These are phyloP conservation scores for Physcomitrellopsis africana DNA, from an alignment of 225 moss, liverwort and hornwort species.

Conservation along the genomic window DNA sequence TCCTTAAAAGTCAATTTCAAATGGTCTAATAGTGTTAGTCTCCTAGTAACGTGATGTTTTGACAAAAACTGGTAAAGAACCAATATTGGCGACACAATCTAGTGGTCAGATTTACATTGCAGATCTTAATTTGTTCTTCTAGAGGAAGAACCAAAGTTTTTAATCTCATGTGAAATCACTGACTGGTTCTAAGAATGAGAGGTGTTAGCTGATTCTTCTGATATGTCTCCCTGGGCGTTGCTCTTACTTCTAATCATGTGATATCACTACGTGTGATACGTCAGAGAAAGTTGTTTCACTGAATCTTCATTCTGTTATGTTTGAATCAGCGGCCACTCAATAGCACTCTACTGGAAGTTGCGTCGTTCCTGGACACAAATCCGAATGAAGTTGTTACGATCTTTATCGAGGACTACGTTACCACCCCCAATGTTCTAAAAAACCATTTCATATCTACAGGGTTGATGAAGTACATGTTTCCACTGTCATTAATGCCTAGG, in stretches of 20 bases:
- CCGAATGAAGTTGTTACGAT: constrained; percentile 84
- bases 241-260: not conserved
- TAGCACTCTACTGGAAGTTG: constrained; percentile 62
- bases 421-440: constrained; percentile 55
- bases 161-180: no score
- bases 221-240: no score
- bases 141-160: no score
- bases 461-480: constrained; percentile 71
- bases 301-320: constrained; percentile 13
- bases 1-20: not conserved
- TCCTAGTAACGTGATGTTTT: not conserved
- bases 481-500: constrained; percentile 75
- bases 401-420: constrained; percentile 89
- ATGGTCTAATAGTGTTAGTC: not conserved
- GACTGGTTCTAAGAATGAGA: no score
- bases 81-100: no score
- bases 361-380: constrained; percentile 68
- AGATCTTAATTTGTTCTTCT: no score
- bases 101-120: no score
- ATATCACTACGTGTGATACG: not conserved
- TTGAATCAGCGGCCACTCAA: constrained; percentile 77
- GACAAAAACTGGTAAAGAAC: no score
- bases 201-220: no score
- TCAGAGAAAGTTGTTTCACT: constrained; percentile 14
- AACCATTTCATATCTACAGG: constrained; percentile 77